phyloP scores from a whole-genome alignment of 345 rosid genomes.

The Populus deltoides region DNA sequence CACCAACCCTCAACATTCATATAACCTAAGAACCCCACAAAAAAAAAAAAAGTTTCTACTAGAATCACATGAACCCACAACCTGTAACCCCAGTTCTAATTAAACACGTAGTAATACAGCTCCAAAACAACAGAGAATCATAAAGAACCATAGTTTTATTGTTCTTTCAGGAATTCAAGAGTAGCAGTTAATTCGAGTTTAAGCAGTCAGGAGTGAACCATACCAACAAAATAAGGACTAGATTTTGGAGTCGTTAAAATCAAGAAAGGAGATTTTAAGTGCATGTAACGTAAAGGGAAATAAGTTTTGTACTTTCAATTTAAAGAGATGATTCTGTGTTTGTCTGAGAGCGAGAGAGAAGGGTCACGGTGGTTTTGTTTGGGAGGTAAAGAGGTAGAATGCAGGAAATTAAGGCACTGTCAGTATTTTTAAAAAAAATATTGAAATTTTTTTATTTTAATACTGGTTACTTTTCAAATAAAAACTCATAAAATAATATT shows the following conservation, averaged over 20 bases:
- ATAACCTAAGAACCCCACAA: constrained; percentile 2
- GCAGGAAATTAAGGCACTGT: background rate
- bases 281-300: background rate
- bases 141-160: background rate
- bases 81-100: background rate
- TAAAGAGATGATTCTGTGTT: background rate
- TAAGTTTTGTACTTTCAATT: background rate
- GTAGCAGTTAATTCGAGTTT: background rate
- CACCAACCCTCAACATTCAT: background rate
- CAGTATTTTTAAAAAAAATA: too few relatives aligned
- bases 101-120: background rate
- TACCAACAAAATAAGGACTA: background rate
- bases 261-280: background rate
- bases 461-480: too few relatives aligned
- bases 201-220: background rate
- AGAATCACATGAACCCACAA: background rate
- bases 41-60: background rate
- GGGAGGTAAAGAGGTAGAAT: background rate
- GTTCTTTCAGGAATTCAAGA: background rate
- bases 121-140: background rate
- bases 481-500: too few relatives aligned
- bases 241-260: background rate
- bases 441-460: too few relatives aligned
- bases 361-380: background rate
- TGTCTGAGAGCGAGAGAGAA: background rate